Conservation (phyloP, 2,329 filamentous ascomycete species). For the Purpureocillium takamizusanense region DNA sequence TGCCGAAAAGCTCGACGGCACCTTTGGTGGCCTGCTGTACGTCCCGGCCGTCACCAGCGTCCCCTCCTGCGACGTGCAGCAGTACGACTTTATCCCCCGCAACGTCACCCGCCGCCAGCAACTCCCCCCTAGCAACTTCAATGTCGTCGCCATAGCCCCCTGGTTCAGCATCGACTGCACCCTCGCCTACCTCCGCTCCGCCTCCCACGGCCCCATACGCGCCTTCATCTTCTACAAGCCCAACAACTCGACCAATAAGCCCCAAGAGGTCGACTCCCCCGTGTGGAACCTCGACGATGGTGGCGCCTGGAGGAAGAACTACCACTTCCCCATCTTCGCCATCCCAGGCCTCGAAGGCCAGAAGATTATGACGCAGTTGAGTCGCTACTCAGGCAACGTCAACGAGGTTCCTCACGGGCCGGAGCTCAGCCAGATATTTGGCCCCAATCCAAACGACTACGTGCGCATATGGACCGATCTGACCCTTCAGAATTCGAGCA, state of each 20-base stretch:
- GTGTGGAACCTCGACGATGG: slow-evolving; percentile 65
- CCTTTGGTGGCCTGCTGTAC: slow-evolving; percentile 74
- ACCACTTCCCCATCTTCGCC: slow-evolving; percentile 75
- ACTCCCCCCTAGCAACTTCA: slow-evolving; percentile 60
- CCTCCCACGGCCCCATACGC: slow-evolving; percentile 48
- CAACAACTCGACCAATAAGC: slow-evolving; percentile 45
- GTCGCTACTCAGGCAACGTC: slow-evolving; percentile 69
- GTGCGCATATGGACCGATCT: slow-evolving; percentile 52
- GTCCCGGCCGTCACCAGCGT: slow-evolving; percentile 58
- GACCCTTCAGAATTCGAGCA: slow-evolving; percentile 32
- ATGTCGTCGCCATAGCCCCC: slow-evolving; percentile 73
- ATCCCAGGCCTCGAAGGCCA: slow-evolving; percentile 59
- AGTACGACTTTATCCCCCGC: slow-evolving; percentile 57
- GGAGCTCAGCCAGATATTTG: slow-evolving; percentile 45
- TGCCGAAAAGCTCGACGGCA: slow-evolving; percentile 46
- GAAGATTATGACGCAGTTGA: slow-evolving; percentile 61
- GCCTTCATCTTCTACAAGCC: slow-evolving; percentile 57
- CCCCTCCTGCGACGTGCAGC: slow-evolving; percentile 54
- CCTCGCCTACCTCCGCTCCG: slow-evolving; percentile 57
- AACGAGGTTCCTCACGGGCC: slow-evolving; percentile 49
- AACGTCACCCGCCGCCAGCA: slow-evolving; percentile 68
- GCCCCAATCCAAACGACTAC: slow-evolving; percentile 47
- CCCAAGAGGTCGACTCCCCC: slow-evolving; percentile 54
- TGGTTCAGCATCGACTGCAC: slow-evolving; percentile 75
- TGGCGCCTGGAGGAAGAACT: slow-evolving; percentile 61